Evolutionary conservation across 169 alveolate genomes (phyloP).

Genomic region (Eimeria sp.): DNA sequence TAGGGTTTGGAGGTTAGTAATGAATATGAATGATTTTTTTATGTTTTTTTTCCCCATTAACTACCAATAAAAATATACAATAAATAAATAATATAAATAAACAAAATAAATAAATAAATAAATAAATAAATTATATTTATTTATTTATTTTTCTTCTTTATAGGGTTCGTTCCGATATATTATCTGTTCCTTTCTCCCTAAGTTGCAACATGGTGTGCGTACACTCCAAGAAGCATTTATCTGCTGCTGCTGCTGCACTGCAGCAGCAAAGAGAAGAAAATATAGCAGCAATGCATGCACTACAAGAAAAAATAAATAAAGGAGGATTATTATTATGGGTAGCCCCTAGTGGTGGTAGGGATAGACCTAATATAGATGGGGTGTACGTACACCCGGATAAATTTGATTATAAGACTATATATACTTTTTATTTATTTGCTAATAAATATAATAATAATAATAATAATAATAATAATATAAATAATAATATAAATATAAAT

Average conservation of each 20-base stretch:
- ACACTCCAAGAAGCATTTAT: conserved; percentile 83
- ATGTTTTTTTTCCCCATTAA: no score
- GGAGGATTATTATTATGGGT: conserved; percentile 83
- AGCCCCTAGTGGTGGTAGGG: conserved; percentile 85
- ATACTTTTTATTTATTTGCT: conserved; percentile 58
- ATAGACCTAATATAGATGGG: conserved; percentile 62
- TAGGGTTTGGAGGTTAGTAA: no score
- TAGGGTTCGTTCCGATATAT: conserved; percentile 80
- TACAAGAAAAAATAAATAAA: conserved; percentile 67
- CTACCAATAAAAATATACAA: no score
- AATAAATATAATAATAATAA: not conserved
- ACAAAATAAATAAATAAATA: not conserved
- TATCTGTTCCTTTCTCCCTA: conserved; percentile 81
- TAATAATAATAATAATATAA: no score
- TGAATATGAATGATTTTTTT: no score
- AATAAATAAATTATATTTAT: not conserved
- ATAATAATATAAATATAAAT: no score
- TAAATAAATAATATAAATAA: no score
- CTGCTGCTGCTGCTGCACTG: conserved; percentile 1
- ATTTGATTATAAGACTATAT: conserved; percentile 77
- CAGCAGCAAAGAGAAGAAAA: conserved; percentile 50
- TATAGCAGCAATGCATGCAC: conserved; percentile 54
- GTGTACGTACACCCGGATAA: conserved; percentile 74
- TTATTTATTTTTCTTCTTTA: not conserved
- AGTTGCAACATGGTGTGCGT: conserved; percentile 83